Evolutionary conservation across 2,329 filamentous ascomycete species (phyloP), one percentile per base, ranked within the genome.

Genomic region (Pyricularia sp.): DNA sequence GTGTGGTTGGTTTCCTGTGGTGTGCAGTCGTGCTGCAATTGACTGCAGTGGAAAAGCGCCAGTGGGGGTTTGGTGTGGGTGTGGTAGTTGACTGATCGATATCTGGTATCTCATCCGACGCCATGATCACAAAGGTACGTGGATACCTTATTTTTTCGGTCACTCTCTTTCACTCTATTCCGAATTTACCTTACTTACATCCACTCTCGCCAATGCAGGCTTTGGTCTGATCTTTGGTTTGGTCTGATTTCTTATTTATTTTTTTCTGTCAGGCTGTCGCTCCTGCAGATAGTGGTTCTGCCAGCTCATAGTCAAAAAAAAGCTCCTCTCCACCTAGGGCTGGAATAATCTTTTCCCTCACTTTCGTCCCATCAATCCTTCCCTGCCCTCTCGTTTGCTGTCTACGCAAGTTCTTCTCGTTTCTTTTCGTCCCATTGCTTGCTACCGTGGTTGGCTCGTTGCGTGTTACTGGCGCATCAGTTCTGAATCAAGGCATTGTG

Each of bases 311-410:
- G 40, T 49, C 16, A 49, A 49, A 49, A 49, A 49, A 49, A 49
- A 49, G 2, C 19, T 49, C 40, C 40, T 49, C 40, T 49, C 40
- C 40, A 49, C 40, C 33, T 49, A 49, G 40, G 40, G 19, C 19
- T 49, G 40, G 40, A 49, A 49, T 49, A 49, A 49, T 62, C 55
- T 22, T 33, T 19, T 62, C 30, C 57, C 55, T 55, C n/a, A 12
- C 16, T 65, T 53, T 30, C 61, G 26, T 49, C 16, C 30, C 30
- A 31, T 62, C 22, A 61, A 61, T 65, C 62, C 60, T 63, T 64
- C 33, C 33, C 53, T 44, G 1, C 28, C 30, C 4, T 53, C 22
- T 53, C 28, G 1, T 65, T 30, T 62, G 28, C 26, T 63, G 49
- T 26, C 31, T 53, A 13, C 31, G 31, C 40, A 26, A 60, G 60